phyloP scores from a whole-genome alignment of 768 basidiomycete genomes.

The Xerocomus spinulosus region DNA sequence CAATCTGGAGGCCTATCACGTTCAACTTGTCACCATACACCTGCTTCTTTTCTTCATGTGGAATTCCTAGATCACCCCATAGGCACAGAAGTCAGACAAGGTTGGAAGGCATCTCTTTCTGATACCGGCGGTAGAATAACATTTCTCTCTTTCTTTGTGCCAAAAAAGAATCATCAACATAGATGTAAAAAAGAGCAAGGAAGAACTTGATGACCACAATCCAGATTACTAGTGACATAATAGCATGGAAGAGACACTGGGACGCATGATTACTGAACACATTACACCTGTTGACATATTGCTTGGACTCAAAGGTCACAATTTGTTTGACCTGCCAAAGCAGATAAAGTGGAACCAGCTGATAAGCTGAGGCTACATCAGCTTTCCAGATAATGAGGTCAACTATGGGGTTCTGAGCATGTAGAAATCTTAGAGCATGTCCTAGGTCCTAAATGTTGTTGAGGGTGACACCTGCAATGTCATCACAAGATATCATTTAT shows the following conservation, averaged over 20 bases:
- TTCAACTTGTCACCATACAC: background rate
- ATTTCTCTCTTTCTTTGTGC: background rate
- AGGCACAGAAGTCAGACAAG: constrained; percentile 20
- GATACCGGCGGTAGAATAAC: background rate
- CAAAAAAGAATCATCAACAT: constrained; percentile 28
- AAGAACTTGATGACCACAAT: constrained; percentile 17
- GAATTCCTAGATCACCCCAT: constrained; percentile 28
- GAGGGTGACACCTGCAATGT: constrained; percentile 25
- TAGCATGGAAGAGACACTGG: constrained; percentile 24
- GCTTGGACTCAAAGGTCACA: constrained; percentile 10
- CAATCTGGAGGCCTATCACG: constrained; percentile 37
- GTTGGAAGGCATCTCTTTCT: background rate
- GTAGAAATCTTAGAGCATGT: background rate
- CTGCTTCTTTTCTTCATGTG: constrained; percentile 21
- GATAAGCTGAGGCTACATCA: constrained; percentile 36
- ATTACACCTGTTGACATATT: constrained; percentile 22
- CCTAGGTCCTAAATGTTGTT: constrained; percentile 35
- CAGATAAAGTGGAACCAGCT: constrained; percentile 34
- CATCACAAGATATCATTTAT: constrained; percentile 26
- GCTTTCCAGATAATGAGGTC: constrained; percentile 28
- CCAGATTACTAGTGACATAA: constrained; percentile 32
- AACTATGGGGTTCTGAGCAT: fast-evolving
- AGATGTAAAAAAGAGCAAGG: constrained; percentile 17
- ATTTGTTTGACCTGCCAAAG: constrained; percentile 41
- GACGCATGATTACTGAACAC: constrained; percentile 26